Evolutionary conservation across 169 alveolate species (phyloP).

Genomic region (Plasmodium inui): DNA sequence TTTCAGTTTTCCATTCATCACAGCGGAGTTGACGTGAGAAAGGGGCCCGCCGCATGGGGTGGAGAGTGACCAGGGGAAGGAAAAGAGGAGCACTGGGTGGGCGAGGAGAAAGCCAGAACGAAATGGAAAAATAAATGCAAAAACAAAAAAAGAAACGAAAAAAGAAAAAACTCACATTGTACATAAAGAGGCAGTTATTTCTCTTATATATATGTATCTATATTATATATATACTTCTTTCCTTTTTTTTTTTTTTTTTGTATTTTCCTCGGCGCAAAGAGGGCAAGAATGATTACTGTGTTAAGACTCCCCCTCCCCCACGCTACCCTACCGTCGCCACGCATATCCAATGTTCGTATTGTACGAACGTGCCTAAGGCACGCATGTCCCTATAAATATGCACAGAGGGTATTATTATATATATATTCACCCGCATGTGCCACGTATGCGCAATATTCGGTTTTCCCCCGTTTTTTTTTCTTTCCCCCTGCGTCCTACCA

Average conservation of each 20-base stretch:
- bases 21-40: neutral
- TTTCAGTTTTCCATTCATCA: neutral
- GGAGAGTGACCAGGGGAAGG: neutral
- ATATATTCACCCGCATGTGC: neutral
- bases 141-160: no score
- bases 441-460: neutral
- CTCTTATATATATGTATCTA: neutral
- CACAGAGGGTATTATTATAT: neutral
- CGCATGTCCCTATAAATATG: neutral
- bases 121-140: neutral
- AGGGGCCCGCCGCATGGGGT: neutral
- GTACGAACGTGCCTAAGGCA: neutral
- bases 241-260: no score
- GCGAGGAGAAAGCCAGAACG: neutral
- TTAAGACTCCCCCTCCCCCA: neutral
- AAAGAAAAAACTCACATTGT: neutral
- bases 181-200: neutral
- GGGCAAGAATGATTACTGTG: neutral
- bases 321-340: neutral
- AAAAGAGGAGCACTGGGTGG: neutral
- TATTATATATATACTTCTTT: no score
- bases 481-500: neutral
- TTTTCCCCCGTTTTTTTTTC: neutral
- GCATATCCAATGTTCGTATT: neutral
- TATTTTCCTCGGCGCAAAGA: neutral